A percentile compares a stretch with the other conserved stretches of the same genome.
Conservation (phyloP, 2,329 filamentous ascomycete species). For the Trichoderma citrinoviride region DNA sequence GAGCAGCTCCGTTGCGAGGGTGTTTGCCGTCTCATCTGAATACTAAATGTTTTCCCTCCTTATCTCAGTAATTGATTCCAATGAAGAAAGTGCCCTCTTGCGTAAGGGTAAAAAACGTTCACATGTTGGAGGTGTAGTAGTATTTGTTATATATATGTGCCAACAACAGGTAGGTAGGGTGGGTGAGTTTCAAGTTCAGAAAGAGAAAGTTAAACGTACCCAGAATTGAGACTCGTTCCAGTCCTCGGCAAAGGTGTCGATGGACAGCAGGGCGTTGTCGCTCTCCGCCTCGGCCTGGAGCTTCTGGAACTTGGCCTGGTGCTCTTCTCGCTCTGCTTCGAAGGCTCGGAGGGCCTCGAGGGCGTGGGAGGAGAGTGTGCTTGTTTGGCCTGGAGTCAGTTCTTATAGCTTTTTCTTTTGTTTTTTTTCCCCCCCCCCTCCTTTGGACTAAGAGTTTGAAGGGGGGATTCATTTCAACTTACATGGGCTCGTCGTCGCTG, state of each 20-base stretch:
- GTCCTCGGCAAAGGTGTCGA: constrained; percentile 73
- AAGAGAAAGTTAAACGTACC: constrained; percentile 48
- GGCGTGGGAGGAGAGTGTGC: constrained; percentile 61
- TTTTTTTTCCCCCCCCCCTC: not conserved
- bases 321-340: constrained; percentile 67
- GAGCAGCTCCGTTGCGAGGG: constrained; percentile 64
- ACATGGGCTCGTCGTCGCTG: constrained; percentile 16
- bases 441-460: not conserved
- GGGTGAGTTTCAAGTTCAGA: no score
- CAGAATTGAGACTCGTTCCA: constrained; percentile 86
- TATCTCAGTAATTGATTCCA: not conserved
- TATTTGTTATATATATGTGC: no score
- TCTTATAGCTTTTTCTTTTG: not conserved
- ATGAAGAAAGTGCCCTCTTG: no score
- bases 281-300: constrained; percentile 62
- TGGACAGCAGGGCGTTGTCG: constrained; percentile 48
- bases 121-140: no score
- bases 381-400: constrained; percentile 24
- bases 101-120: no score
- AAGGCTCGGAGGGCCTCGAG: constrained; percentile 71
- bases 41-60: constrained; percentile 50
- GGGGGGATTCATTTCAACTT: not conserved
- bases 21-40: constrained; percentile 65
- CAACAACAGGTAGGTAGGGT: no score
- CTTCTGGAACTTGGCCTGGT: constrained; percentile 64